phyloP scores from a whole-genome alignment of 768 basidiomycete genomes.

The Agrocybe chaxingu region DNA sequence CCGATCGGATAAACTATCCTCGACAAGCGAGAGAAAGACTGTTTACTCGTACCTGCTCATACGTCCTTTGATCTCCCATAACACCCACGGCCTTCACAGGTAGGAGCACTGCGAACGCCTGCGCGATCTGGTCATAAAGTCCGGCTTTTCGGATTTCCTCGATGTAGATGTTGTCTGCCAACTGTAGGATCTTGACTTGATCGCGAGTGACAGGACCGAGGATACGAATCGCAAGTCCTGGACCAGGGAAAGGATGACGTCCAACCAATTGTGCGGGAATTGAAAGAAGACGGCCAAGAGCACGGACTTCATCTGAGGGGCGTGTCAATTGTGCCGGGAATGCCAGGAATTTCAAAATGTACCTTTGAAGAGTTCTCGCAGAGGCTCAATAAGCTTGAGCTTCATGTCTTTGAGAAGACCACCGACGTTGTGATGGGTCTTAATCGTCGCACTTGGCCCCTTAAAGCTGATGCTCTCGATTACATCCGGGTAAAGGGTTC shows the following conservation, averaged over 20 bases:
- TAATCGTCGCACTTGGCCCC: slow-evolving; percentile 98
- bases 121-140: slow-evolving; percentile 89
- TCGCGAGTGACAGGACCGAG: slow-evolving; percentile 92
- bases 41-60: slow-evolving; percentile 71
- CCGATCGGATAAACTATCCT: background rate
- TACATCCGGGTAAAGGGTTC: slow-evolving; percentile 97
- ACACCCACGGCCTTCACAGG: slow-evolving; percentile 98
- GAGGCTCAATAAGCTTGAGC: slow-evolving; percentile 95
- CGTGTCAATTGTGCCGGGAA: background rate
- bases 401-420: slow-evolving; percentile 97
- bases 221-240: slow-evolving; percentile 96
- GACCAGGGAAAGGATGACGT: slow-evolving; percentile 98
- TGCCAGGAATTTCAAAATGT: slow-evolving; percentile 12
- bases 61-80: slow-evolving; percentile 95
- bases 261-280: slow-evolving; percentile 94
- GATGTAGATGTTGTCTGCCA: slow-evolving; percentile 94
- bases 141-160: slow-evolving; percentile 95
- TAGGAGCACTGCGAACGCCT: slow-evolving; percentile 93
- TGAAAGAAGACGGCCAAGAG: slow-evolving; percentile 82
- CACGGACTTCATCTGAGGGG: slow-evolving; percentile 86
- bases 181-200: slow-evolving; percentile 88
- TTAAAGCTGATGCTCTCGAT: slow-evolving; percentile 99
- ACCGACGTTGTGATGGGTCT: slow-evolving; percentile 99
- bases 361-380: slow-evolving; percentile 99
- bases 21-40: background rate